Percentiles rank a stretch among this genome's conserved stretches.
Conservation (phyloP, 208 protist species). For the Leishmania tarentolae region DNA sequence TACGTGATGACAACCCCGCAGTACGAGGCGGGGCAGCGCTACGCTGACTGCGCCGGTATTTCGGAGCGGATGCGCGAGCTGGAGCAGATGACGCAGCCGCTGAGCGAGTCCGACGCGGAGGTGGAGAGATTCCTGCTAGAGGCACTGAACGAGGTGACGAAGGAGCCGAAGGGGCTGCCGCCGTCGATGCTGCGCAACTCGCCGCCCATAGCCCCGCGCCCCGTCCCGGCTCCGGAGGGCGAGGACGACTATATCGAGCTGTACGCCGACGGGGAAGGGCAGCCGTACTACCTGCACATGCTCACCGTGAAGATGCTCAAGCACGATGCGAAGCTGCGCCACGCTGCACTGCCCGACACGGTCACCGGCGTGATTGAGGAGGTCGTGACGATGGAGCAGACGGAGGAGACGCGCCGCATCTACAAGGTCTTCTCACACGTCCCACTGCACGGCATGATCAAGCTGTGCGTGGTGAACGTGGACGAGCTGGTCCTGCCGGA, state of each 20-base stretch:
- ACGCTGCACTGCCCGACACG: conserved; percentile 39
- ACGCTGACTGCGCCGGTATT: conserved; percentile 49
- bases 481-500: conserved; percentile 55
- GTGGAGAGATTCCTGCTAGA: conserved; percentile 50
- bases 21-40: conserved; percentile 55
- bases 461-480: conserved; percentile 79
- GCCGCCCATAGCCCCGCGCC: conserved; percentile 37
- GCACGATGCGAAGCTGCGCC: conserved; percentile 68
- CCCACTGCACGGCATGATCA: conserved; percentile 75
- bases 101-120: conserved; percentile 60
- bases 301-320: conserved; percentile 78
- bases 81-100: conserved; percentile 41
- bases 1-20: conserved; percentile 66
- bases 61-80: conserved; percentile 52
- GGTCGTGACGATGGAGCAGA: conserved; percentile 70
- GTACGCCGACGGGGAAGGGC: conserved; percentile 78
- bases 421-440: conserved; percentile 86
- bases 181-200: conserved; percentile 44
- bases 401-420: conserved; percentile 60
- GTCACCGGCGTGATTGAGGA: conserved; percentile 63
- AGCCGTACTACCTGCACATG: conserved; percentile 84
- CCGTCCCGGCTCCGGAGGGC: not conserved
- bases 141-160: conserved; percentile 59
- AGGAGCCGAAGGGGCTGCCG: conserved; percentile 42
- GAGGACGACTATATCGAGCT: conserved; percentile 48